These are phyloP conservation scores for Wolfiporia cocos DNA, from an alignment of 1,284 basidiomycete species.

Conservation along the genomic window DNA sequence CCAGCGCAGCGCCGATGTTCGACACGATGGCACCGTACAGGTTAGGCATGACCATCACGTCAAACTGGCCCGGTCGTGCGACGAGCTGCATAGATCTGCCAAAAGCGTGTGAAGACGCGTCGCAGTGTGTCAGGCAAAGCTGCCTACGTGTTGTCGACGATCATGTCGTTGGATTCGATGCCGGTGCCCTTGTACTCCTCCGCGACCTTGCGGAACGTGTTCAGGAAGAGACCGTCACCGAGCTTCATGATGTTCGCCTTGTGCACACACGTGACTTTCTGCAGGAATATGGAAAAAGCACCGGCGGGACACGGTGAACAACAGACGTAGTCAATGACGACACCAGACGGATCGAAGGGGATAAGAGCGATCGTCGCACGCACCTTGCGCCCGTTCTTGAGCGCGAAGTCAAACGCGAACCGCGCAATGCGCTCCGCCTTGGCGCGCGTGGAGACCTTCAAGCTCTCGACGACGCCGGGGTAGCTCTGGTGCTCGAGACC, in stretches of 20 bases:
- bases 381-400: slow-evolving; percentile 98
- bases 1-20: slow-evolving; percentile 97
- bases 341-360: slow-evolving; percentile 1
- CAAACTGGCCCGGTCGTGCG: slow-evolving; percentile 91
- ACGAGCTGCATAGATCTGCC: slow-evolving; percentile 96
- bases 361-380: slow-evolving; percentile 10
- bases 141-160: slow-evolving; percentile 93
- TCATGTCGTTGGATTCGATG: slow-evolving; percentile 96
- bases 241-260: slow-evolving; percentile 99
- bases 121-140: slow-evolving; percentile 6
- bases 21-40: slow-evolving; percentile 96
- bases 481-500: slow-evolving; percentile 98
- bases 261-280: slow-evolving; percentile 99
- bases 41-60: slow-evolving; percentile 99
- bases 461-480: slow-evolving; percentile 96
- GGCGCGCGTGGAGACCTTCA: slow-evolving; percentile 95
- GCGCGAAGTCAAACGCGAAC: slow-evolving; percentile 98
- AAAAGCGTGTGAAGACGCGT: background rate
- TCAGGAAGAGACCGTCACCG: slow-evolving; percentile 98
- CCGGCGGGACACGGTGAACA: background rate
- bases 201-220: slow-evolving; percentile 94
- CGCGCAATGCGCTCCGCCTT: slow-evolving; percentile 97
- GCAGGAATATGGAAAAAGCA: slow-evolving; percentile 5
- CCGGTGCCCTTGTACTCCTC: slow-evolving; percentile 94
- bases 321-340: slow-evolving; percentile 1